Evolutionary conservation across 257 asterid genomes (phyloP).

Genomic region (Nicotiana noctiflora): DNA sequence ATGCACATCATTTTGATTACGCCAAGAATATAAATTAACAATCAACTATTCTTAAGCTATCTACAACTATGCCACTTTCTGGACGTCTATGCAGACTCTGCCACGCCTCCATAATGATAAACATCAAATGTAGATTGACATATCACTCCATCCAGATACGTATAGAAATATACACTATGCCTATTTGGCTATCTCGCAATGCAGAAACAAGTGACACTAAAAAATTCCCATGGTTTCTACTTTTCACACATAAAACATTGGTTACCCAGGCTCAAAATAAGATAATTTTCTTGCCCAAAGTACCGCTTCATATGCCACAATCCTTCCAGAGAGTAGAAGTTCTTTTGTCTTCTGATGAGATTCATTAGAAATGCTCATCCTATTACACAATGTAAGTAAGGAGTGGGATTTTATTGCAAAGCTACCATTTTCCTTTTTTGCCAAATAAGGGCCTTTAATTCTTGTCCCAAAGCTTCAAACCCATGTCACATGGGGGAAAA

Average conservation of each 20-base stretch:
- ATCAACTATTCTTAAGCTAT: not conserved
- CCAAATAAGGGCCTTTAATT: not conserved
- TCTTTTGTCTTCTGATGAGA: too few species aligned
- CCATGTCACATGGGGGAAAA: not conserved
- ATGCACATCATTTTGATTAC: too few species aligned
- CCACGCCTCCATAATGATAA: not conserved
- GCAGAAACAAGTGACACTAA: not conserved
- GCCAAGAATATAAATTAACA: too few species aligned
- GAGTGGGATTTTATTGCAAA: not conserved
- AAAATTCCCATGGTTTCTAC: not conserved
- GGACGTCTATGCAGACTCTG: not conserved
- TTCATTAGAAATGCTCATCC: not conserved
- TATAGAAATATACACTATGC: not conserved
- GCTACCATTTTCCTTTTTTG: not conserved
- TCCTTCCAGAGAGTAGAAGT: too few species aligned
- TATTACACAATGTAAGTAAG: not conserved
- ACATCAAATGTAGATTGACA: not conserved
- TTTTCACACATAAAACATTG: too few species aligned
- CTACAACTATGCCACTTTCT: not conserved
- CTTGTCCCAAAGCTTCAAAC: not conserved
- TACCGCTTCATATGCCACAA: not conserved
- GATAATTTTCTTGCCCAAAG: not conserved
- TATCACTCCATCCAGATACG: not conserved
- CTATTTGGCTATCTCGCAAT: not conserved
- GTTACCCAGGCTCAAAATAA: not conserved